These are phyloP conservation scores for Diplocarpon rosae DNA, from an alignment of 2,329 filamentous ascomycete species.

Conservation along the genomic window DNA sequence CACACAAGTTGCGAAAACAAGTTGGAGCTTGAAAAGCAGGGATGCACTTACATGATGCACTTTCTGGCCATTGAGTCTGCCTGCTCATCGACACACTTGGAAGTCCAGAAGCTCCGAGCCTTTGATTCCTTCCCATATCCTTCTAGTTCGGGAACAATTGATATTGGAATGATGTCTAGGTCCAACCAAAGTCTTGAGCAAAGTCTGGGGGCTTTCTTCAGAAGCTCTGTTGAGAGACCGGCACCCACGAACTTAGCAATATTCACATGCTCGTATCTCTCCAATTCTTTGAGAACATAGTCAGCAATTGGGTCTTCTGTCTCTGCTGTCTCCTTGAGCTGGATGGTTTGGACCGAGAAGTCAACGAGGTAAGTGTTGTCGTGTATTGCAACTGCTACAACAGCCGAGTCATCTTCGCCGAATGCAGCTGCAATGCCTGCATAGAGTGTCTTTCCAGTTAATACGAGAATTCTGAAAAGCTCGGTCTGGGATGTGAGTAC, in stretches of 20 bases:
- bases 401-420: constrained; percentile 38
- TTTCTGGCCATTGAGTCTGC: constrained; percentile 74
- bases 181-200: constrained; percentile 65
- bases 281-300: constrained; percentile 45
- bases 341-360: constrained; percentile 52
- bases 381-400: constrained; percentile 58
- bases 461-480: not conserved
- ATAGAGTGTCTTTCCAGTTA: constrained; percentile 38
- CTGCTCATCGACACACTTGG: constrained; percentile 63
- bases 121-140: constrained; percentile 27
- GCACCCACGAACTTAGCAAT: constrained; percentile 65
- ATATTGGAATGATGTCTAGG: constrained; percentile 63
- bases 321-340: constrained; percentile 31
- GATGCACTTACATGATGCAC: constrained; percentile 51
- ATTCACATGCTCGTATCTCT: constrained; percentile 52
- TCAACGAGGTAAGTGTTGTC: constrained; percentile 67
- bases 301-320: constrained; percentile 42
- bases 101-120: constrained; percentile 36
- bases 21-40: not conserved
- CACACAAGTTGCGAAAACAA: not conserved
- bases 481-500: not conserved
- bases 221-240: constrained; percentile 52
- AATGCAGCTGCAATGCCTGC: constrained; percentile 46
- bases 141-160: constrained; percentile 40
- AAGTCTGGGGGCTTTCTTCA: constrained; percentile 49